Base-by-base conservation (phyloP, 306 rosid species). In the Cucumis hystrix region DNA sequence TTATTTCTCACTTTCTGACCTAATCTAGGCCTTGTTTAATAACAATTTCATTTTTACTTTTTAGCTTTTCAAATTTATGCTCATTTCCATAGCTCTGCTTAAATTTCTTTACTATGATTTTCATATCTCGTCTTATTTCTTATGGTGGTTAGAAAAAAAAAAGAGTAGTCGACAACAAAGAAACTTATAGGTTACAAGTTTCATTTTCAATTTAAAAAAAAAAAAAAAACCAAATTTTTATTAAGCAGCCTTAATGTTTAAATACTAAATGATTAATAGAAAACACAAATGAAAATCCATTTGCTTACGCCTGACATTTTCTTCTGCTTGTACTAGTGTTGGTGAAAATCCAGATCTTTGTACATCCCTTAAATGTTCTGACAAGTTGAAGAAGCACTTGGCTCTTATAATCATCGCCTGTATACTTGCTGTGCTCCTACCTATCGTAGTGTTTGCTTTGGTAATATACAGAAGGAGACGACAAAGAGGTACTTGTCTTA, bases 381-480 rank as follows among this genome's bases (percentile, higher is more conserved):
- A 72, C 49, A 64, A 80, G 18, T 30, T 21, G 77, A 79, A 57
- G 28, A 60, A 79, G 68, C 16, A 45, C 57, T 47, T 83, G 10
- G 18, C 85, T 79, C 88, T 88, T 18, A n/a, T 85, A 21, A 64
- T 78, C 33, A 75, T 78, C 74, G 37, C 82, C 4, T 4, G 69
- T 65, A 20, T 82, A 23, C 60, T 43, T 8, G 78, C 56, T 39
- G 40, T 40, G 47, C 67, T 83, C 72, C 60, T 76, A 4, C 41
- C 25, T 9, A 57, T 70, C 25, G 20, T 54, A 51, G 2, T 43
- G 10, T 41, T 60, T 25, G 41, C 74, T 16, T 67, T 83, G 4
- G 75, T 60, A 6, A 45, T 33, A 4, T 35, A 66, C 43, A 80
- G 16, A 80, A 74, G 67, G 28, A 80, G 70, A 78, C 76, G 63